Percentiles rank a stretch among this genome's conserved stretches.
Conservation (phyloP, 176 grass and related monocot species). For the Phragmites australis region DNA sequence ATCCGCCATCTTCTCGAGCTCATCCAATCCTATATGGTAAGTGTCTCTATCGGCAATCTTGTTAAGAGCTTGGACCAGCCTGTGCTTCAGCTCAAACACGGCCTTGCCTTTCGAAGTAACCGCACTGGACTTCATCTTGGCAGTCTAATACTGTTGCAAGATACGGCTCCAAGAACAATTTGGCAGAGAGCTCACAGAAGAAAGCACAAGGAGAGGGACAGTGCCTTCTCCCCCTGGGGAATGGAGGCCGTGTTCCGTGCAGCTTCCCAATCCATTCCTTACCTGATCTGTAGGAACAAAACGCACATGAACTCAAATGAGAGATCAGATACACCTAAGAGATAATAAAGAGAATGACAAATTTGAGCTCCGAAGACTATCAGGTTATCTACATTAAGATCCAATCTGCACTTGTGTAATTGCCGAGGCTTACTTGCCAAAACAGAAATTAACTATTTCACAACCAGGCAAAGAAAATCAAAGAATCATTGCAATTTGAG, state of each 20-base stretch:
- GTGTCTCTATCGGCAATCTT: slow-evolving; percentile 90
- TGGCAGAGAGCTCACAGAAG: slow-evolving; percentile 17
- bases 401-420: not conserved
- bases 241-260: not conserved
- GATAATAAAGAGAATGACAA: not conserved
- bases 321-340: not conserved
- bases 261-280: slow-evolving; percentile 28
- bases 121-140: slow-evolving; percentile 61
- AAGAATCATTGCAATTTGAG: not conserved
- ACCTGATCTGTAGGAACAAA: slow-evolving; percentile 27
- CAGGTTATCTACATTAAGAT: not conserved
- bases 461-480: not conserved
- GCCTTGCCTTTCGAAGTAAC: slow-evolving; percentile 63
- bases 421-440: not conserved
- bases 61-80: slow-evolving; percentile 70
- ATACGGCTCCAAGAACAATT: not conserved
- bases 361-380: not conserved
- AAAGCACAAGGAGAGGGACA: not conserved
- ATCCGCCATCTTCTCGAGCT: slow-evolving; percentile 60
- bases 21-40: slow-evolving; percentile 72
- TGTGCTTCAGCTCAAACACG: slow-evolving; percentile 84
- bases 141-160: not conserved
- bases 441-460: not conserved
- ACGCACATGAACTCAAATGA: not conserved
- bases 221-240: not conserved